Evolutionary conservation across 352 stramenopile genomes (phyloP).

Genomic region (Pythium utonaiense): DNA sequence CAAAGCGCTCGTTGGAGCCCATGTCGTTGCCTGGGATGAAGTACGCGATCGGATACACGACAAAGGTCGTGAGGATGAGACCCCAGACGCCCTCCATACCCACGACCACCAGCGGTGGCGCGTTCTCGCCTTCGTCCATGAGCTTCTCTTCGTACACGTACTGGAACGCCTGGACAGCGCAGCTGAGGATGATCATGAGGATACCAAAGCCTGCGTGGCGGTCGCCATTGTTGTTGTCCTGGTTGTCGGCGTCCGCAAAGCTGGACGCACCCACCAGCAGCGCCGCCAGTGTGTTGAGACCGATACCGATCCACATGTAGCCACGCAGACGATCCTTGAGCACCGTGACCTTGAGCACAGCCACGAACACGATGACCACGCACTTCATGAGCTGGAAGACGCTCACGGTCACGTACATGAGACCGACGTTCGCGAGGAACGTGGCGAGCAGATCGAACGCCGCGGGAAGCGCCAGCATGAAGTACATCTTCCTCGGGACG

Average conservation of each 20-base stretch:
- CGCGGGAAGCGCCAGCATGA: conserved; percentile 90
- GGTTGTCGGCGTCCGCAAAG: conserved; percentile 76
- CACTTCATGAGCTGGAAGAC: conserved; percentile 90
- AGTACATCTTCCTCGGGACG: conserved; percentile 92
- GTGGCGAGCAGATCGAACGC: conserved; percentile 93
- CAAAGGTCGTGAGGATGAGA: conserved; percentile 87
- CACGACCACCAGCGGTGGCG: conserved; percentile 90
- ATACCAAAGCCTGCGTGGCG: conserved; percentile 88
- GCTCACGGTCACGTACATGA: conserved; percentile 90
- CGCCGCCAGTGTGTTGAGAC: conserved; percentile 92
- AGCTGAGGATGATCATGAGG: conserved; percentile 93
- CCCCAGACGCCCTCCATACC: conserved; percentile 98
- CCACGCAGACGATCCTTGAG: conserved; percentile 85
- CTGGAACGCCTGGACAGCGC: conserved; percentile 92
- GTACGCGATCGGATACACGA: conserved; percentile 94
- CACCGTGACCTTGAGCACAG: conserved; percentile 94
- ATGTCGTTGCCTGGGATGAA: conserved; percentile 90
- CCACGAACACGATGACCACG: conserved; percentile 96
- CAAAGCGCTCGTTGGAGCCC: conserved; percentile 92
- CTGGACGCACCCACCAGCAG: conserved; percentile 93
- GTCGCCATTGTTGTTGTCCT: conserved; percentile 64
- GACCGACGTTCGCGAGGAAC: conserved; percentile 92
- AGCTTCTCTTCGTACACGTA: conserved; percentile 99
- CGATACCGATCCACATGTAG: conserved; percentile 97
- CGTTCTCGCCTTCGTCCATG: conserved; percentile 92